Evolutionary conservation across 2,329 filamentous ascomycete species (phyloP), one percentile per base, ranked within the genome.

Genomic region (Raffaelea arxii): DNA sequence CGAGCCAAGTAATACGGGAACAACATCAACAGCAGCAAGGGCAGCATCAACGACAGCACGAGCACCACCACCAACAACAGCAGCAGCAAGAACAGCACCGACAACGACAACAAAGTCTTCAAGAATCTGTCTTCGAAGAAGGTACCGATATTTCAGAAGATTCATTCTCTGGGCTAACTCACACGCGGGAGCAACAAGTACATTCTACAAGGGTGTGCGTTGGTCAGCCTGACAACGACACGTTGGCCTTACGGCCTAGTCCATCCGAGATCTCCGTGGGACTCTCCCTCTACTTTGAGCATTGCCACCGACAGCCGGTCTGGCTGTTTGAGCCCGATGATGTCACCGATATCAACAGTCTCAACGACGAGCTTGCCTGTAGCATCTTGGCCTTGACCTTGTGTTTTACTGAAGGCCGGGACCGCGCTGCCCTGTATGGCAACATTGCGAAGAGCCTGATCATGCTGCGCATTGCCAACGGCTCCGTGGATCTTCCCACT

Each of bases 381-480:
- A 36, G 32, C 32, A 36, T 36, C 14, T 16, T 36, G 32, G 32
- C 32, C 32, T 16, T 36, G 32, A 36, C 32, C 7, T 6, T n/a
- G 32, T 36, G 32, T 18, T 36, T 36, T 18, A n/a, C 32, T 69
- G 42, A 42, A 14, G 36, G 38, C 14, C 32, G 27, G 23, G 40
- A 36, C 12, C 30, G 39, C 12, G 36, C 40, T 12, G 23, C 35
- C 27, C 53, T 69, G 5, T 65, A 66, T 36, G 58, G 60, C 37
- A 64, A 64, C 42, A 64, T 60, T 57, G 71, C 64, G 36, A 67
- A 58, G 58, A 67, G 56, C 46, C 55, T 63, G 52, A 65, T 61
- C 51, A 74, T 74, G 70, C 62, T 72, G 5, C 68, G 70, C 19
- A 67, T 75, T 30, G 70, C 71, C 1, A 71, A 72, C 48, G 71